phyloP scores from a whole-genome alignment of 441 rosid species.

The Populus trichocarpa region DNA sequence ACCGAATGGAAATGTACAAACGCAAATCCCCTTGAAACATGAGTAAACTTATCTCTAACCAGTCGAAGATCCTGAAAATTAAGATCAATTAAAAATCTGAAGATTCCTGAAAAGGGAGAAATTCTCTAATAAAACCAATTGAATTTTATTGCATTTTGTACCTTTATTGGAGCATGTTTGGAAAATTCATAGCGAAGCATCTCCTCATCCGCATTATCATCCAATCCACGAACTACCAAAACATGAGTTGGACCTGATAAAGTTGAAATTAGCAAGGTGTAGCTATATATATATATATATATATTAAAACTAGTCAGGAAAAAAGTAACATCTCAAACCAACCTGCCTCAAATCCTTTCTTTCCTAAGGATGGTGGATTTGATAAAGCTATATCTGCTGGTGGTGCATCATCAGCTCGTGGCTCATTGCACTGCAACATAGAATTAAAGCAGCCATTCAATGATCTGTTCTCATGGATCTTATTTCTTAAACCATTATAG shows the following conservation, averaged over 20 bases:
- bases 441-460: conserved; percentile 8
- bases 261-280: conserved; percentile 24
- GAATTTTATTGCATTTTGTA: conserved; percentile 14
- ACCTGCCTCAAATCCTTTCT: conserved; percentile 85
- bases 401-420: conserved; percentile 91
- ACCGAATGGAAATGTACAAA: conserved; percentile 96
- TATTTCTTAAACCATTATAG: not conserved
- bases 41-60: conserved; percentile 96
- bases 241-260: conserved; percentile 92
- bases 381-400: conserved; percentile 74
- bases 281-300: not conserved
- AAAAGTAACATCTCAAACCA: conserved; percentile 25
- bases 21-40: conserved; percentile 96
- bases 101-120: conserved; percentile 2
- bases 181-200: conserved; percentile 97
- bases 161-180: conserved; percentile 97
- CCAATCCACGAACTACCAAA: conserved; percentile 95
- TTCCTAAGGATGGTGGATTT: conserved; percentile 50
- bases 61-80: conserved; percentile 93
- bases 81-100: conserved; percentile 8
- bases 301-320: conserved; percentile 3
- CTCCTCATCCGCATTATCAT: conserved; percentile 97
- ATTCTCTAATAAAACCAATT: not conserved
- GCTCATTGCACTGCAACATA: conserved; percentile 77
- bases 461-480: not conserved